phyloP scores from a whole-genome alignment of 495 filamentous ascomycete species.

The Corynascus novoguineensis region DNA sequence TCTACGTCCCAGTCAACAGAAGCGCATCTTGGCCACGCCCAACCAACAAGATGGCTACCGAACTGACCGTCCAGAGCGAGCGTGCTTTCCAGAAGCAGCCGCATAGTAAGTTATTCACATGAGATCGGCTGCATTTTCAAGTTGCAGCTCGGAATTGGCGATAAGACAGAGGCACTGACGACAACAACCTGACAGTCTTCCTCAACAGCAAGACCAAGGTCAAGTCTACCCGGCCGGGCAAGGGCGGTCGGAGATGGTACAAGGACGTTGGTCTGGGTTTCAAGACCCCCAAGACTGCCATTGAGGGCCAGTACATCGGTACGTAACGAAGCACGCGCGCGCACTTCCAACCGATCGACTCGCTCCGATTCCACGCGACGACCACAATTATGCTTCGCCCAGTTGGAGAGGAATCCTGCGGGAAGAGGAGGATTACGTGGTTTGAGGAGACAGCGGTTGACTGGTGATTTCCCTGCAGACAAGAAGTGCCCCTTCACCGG shows the following conservation, averaged over 20 bases:
- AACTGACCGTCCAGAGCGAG: slow-evolving; percentile 96
- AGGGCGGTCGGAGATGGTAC: slow-evolving; percentile 91
- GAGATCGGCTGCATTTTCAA: slow-evolving; percentile 5
- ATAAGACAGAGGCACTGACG: slow-evolving; percentile 10
- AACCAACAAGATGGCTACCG: slow-evolving; percentile 89
- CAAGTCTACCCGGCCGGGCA: slow-evolving; percentile 78
- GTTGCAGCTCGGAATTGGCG: slow-evolving; percentile 4
- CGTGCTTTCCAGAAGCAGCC: slow-evolving; percentile 99
- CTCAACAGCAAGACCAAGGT: slow-evolving; percentile 84
- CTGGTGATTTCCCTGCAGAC: slow-evolving; percentile 54
- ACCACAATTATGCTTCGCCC: slow-evolving; percentile 2
- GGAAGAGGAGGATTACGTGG: slow-evolving; percentile 1
- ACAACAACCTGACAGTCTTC: slow-evolving; percentile 57
- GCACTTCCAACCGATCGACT: slow-evolving; percentile 6
- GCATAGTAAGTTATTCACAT: slow-evolving; percentile 53
- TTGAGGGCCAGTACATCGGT: slow-evolving; percentile 99
- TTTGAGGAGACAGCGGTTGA: slow-evolving; percentile 16
- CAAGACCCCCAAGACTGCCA: slow-evolving; percentile 93
- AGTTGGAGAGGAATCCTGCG: background rate
- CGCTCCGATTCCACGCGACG: slow-evolving; percentile 10
- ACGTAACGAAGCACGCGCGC: slow-evolving; percentile 44
- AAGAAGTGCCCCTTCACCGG: slow-evolving; percentile 99
- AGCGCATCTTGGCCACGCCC: slow-evolving; percentile 28
- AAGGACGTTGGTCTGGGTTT: slow-evolving; percentile 99
- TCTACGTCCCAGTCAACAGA: background rate